Percentiles rank a stretch among this genome's conserved stretches.
These are phyloP conservation scores for Hanseniaspora lindneri DNA, from an alignment of 805 yeast species.

Conservation along the genomic window DNA sequence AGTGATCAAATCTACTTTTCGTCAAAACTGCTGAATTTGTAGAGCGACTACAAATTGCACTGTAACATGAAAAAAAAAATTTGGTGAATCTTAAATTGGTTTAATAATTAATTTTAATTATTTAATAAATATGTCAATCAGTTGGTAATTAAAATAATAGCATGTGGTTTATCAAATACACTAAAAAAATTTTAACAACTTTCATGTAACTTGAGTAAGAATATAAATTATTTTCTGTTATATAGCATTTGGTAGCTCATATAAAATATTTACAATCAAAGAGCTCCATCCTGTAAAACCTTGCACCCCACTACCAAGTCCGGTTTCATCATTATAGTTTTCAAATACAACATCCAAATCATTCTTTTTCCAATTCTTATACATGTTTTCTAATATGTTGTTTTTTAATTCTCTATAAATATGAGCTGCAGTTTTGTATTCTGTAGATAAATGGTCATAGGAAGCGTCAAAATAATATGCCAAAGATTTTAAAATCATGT, in stretches of 20 bases:
- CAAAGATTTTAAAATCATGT: conserved; percentile 61
- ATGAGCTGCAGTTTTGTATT: conserved; percentile 28
- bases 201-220: background rate
- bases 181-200: too few relatives aligned
- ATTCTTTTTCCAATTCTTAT: conserved; percentile 54
- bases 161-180: too few relatives aligned
- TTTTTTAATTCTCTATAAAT: conserved; percentile 49
- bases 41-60: too few relatives aligned
- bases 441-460: background rate
- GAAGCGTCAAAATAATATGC: conserved; percentile 36
- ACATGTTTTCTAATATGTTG: conserved; percentile 59
- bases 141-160: too few relatives aligned
- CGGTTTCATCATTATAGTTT: conserved; percentile 69
- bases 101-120: too few relatives aligned
- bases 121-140: too few relatives aligned
- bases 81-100: too few relatives aligned
- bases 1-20: too few relatives aligned
- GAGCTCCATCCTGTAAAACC: conserved; percentile 95
- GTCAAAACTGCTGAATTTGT: too few relatives aligned
- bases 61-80: too few relatives aligned
- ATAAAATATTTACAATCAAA: conserved; percentile 58
- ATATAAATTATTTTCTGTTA: background rate
- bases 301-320: conserved; percentile 67
- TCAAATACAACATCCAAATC: conserved; percentile 70
- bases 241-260: conserved; percentile 1